Evolutionary conservation across 352 stramenopile genomes (phyloP).

Genomic region (Phytophthora aleatoria): DNA sequence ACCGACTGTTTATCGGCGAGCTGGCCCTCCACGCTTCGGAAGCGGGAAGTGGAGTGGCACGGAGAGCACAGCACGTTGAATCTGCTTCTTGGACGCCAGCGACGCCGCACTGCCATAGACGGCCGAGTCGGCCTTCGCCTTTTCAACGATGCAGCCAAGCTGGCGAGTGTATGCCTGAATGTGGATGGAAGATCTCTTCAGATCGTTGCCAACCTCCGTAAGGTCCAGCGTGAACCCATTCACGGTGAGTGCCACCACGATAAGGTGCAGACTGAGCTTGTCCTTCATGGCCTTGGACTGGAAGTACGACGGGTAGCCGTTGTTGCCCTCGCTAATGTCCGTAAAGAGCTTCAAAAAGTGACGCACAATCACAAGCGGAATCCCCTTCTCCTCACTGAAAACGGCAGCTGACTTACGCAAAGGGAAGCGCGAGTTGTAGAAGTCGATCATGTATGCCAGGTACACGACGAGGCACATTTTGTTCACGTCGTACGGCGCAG

Average conservation of each 20-base stretch:
- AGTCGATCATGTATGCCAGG: constrained; percentile 69
- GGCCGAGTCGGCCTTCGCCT: constrained; percentile 66
- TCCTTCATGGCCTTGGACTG: constrained; percentile 83
- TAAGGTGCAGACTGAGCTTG: constrained; percentile 78
- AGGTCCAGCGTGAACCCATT: constrained; percentile 81
- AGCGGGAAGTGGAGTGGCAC: constrained; percentile 81
- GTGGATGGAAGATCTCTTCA: constrained; percentile 62
- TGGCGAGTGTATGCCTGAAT: constrained; percentile 72
- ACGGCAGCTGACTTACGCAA: constrained; percentile 62
- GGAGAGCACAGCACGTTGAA: constrained; percentile 67
- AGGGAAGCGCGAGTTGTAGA: constrained; percentile 68
- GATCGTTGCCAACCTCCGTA: constrained; percentile 64
- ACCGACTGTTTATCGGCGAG: constrained; percentile 43
- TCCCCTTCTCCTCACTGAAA: constrained; percentile 80
- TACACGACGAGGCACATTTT: constrained; percentile 79
- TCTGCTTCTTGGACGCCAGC: constrained; percentile 71
- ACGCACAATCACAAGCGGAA: constrained; percentile 72
- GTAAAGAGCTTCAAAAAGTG: constrained; percentile 76
- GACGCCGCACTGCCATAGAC: constrained; percentile 52
- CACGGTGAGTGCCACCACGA: constrained; percentile 75
- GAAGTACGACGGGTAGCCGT: constrained; percentile 66
- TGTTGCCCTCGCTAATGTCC: constrained; percentile 57
- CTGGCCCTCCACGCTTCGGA: constrained; percentile 61
- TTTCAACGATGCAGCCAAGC: constrained; percentile 75
- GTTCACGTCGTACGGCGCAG: constrained; percentile 70